Evolutionary conservation across 2,329 filamentous ascomycete genomes (phyloP), one percentile per base, ranked within the genome.

Genomic region (Aspergillus sp.): DNA sequence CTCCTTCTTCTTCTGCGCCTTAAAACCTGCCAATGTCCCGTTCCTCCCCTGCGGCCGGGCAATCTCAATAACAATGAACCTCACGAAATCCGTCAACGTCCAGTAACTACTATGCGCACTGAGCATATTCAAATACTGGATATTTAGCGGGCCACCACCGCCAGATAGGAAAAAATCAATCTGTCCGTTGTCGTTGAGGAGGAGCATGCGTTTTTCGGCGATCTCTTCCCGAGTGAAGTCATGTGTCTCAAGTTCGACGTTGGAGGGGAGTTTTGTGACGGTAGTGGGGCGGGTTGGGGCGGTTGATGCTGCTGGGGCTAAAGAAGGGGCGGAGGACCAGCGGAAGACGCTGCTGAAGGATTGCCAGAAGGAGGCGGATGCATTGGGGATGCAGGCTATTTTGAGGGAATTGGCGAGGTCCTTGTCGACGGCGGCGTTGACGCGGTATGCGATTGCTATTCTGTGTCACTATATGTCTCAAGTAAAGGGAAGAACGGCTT

Each of bases 121-220:
- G 47, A 98, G 72, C 93, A 98, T 98, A 57, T 95, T 96, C 32
- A 97, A 70, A 64, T 98, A 98, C 69, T 97, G 90, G 20, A 96
- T 90, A 68, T 95, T 93, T 32, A 98, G 74, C 3, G 90, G 85
- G 0, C 93, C 93, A 1, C 88, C 86, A 0, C 89, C 87, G 6
- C 88, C 90, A 43, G 83, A 83, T 43, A 98, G 73, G 59, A 85
- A 94, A 68, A 83, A 98, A 65, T 98, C 93, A 37, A 98, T 84
- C 69, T 98, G 93, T 0, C 90, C 91, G 56, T 97, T 97, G 60
- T 98, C 93, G 58, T 98, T 98, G 3, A 98, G 79, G 6, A 95
- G 67, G 52, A 83, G 85, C 54, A 90, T 90, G 58, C 91, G 85
- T 64, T 85, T 89, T 72, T 97, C 93, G 0, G 90, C 91, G 46